Conservation (phyloP, 2,329 filamentous ascomycete genomes). For the Botrytis fragariae region DNA sequence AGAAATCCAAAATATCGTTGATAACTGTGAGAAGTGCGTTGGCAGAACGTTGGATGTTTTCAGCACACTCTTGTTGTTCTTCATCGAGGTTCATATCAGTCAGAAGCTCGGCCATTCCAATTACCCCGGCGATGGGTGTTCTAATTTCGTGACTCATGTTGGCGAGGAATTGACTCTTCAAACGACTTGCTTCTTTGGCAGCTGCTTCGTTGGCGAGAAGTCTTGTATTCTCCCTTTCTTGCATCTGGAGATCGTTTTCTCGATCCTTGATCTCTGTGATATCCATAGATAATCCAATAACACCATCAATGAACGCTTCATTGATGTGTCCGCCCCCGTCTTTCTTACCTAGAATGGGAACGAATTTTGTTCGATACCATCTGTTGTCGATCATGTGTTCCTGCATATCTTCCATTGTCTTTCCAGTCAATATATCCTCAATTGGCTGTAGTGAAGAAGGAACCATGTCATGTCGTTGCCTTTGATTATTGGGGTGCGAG, state of each 20-base stretch:
- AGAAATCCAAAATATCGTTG: slow-evolving; percentile 89
- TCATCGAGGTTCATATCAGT: slow-evolving; percentile 64
- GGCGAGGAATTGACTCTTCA: slow-evolving; percentile 77
- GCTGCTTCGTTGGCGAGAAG: slow-evolving; percentile 73
- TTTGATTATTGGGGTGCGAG: slow-evolving; percentile 34
- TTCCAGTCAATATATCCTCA: slow-evolving; percentile 62
- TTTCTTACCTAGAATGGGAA: slow-evolving; percentile 61
- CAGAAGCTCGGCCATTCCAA: slow-evolving; percentile 75
- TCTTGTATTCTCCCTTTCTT: slow-evolving; percentile 66
- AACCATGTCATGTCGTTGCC: slow-evolving; percentile 31
- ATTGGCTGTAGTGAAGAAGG: slow-evolving; percentile 55
- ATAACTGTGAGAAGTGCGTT: slow-evolving; percentile 83
- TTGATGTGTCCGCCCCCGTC: slow-evolving; percentile 49
- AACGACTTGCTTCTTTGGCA: slow-evolving; percentile 74
- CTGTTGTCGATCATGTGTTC: slow-evolving; percentile 54
- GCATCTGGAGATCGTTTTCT: slow-evolving; percentile 60
- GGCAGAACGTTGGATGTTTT: slow-evolving; percentile 75
- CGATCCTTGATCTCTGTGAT: slow-evolving; percentile 69
- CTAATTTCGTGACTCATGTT: slow-evolving; percentile 82
- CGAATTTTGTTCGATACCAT: slow-evolving; percentile 69
- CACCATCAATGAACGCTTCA: slow-evolving; percentile 61
- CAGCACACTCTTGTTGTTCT: slow-evolving; percentile 72
- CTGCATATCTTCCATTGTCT: slow-evolving; percentile 56
- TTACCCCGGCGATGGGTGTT: slow-evolving; percentile 75
- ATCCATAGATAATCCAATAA: slow-evolving; percentile 78